Evolutionary conservation across 352 stramenopile genomes (phyloP).

Genomic region (Phytopythium kandeliae): DNA sequence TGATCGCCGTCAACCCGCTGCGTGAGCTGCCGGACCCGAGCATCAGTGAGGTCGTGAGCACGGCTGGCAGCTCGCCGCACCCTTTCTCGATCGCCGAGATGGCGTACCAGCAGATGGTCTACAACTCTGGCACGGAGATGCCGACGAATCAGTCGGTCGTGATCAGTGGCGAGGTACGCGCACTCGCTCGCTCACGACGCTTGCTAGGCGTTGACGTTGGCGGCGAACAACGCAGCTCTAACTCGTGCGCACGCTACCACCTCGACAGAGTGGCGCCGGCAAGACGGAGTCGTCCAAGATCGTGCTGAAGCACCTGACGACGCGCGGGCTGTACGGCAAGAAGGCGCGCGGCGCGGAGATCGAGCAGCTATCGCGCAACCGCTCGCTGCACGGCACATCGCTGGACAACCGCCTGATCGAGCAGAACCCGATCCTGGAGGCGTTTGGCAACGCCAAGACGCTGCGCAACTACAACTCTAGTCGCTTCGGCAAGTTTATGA

Average conservation of each 20-base stretch:
- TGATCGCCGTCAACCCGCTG: slow-evolving; percentile 91
- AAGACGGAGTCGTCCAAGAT: slow-evolving; percentile 91
- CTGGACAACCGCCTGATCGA: slow-evolving; percentile 82
- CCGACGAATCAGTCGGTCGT: slow-evolving; percentile 86
- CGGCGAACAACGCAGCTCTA: no score
- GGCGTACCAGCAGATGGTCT: slow-evolving; percentile 91
- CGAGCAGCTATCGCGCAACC: slow-evolving; percentile 38
- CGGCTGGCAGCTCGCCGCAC: slow-evolving; percentile 66
- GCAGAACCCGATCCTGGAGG: slow-evolving; percentile 93
- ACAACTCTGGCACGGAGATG: slow-evolving; percentile 79
- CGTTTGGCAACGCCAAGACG: slow-evolving; percentile 95
- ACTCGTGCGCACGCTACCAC: no score
- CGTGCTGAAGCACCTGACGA: slow-evolving; percentile 85
- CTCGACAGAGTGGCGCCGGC: slow-evolving; percentile 77
- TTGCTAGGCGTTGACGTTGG: no score
- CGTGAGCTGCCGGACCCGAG: slow-evolving; percentile 72
- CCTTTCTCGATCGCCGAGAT: slow-evolving; percentile 88
- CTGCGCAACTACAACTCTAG: slow-evolving; percentile 94
- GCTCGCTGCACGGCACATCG: slow-evolving; percentile 53
- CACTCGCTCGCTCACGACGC: background rate
- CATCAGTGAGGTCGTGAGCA: slow-evolving; percentile 75
- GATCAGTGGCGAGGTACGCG: slow-evolving; percentile 60
- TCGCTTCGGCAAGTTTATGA: slow-evolving; percentile 95
- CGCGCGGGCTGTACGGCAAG: slow-evolving; percentile 82
- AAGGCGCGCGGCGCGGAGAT: slow-evolving; percentile 73